Evolutionary conservation across 1,284 basidiomycete genomes (phyloP), one percentile per base, ranked within the genome.

Genomic region (Ceratobasidium sp.): DNA sequence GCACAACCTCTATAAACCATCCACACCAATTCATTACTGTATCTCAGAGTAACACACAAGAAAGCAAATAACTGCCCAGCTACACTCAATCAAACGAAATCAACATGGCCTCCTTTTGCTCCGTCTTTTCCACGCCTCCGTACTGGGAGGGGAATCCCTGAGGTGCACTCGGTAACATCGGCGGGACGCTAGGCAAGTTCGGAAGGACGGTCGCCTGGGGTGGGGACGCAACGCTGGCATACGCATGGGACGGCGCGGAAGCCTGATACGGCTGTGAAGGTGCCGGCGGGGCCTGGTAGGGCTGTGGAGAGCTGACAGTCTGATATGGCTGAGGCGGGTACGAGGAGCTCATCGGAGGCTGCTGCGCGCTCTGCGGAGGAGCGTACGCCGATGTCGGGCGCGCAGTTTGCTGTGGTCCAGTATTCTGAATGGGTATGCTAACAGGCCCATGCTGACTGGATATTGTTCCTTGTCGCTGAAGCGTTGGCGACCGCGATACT

Each of bases 81-180:
- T n/a, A 19, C 0, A 49, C 32, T 70, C 54, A 79, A 65, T 79
- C 78, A 76, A 79, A 79, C 2, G 78, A 79, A 83, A 96, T 96
- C 85, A 96, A 86, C 83, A 95, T 83, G 61, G 93, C 93, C 82
- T 96, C 95, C 84, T 94, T 92, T 83, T 91, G 88, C 82, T 94
- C 91, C 78, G 90, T 88, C 79, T 89, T 89, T 69, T 89, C 88
- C 25, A 88, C 85, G 8, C 62, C 65, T 49, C 68, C 68, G 40
- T 84, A 85, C 57, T 85, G 82, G 13, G 88, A 84, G n/a, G 87
- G 86, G 17, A 84, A 82, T 11, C 83, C 82, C 80, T 90, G 90
- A 80, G 87, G 79, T 4, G 84, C 79, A 81, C 90, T 89, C 0
- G 92, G 92, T 22, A 86, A 82, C 15, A 87, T 86, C 3, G 90